Base-by-base conservation (phyloP, 306 rosid genomes). In the Vigna reflexopilosa region DNA sequence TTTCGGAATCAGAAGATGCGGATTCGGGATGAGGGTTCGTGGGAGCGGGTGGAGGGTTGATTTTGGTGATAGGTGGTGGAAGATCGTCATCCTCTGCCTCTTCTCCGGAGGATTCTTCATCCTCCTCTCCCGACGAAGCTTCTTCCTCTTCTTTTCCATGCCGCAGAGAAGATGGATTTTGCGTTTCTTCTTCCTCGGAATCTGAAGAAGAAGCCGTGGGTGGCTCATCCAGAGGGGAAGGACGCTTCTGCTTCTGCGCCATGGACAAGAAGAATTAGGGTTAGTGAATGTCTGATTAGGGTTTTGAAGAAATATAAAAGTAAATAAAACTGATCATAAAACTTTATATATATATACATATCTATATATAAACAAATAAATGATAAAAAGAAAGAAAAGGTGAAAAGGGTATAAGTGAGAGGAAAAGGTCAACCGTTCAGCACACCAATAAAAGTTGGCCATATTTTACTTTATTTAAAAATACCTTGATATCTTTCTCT, bases 191-290 rank as follows among this genome's bases (percentile, higher is more conserved):
- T 7, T 85, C 90, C 16, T 72, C 93, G 1, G 8, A 80, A 52
- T 15, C 51, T 3, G 88, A 80, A 0, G 96, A 87, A 47, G 93
- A 83, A 58, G 92, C 92, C 0, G 96, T 84, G 20, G 97, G 96
- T 2, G 96, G 96, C 0, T 90, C 90, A 7, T 93, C 92, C 6
- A 90, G 78, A 14, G 87, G 91, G 19, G 96, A 85, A 1, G 84
- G 71, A 16, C 97, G 93, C 68, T 86, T 87, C 6, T 84, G 89
- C 13, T 89, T 89, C n/a, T 81, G 89, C 3, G 89, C 89, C 98
- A 93, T 93, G 0, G 26, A 11, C 6, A 24, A 1, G 3, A 45
- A 16, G 2, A 56, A 62, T 65, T 73, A 72, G 89, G 86, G 90
- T 11, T 45, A 2, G 3, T 4, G 16, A 7, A 45, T 3, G 1